These are phyloP conservation scores for Paramecium biaurelia DNA, from an alignment of 73 alveolate species.

Conservation along the genomic window DNA sequence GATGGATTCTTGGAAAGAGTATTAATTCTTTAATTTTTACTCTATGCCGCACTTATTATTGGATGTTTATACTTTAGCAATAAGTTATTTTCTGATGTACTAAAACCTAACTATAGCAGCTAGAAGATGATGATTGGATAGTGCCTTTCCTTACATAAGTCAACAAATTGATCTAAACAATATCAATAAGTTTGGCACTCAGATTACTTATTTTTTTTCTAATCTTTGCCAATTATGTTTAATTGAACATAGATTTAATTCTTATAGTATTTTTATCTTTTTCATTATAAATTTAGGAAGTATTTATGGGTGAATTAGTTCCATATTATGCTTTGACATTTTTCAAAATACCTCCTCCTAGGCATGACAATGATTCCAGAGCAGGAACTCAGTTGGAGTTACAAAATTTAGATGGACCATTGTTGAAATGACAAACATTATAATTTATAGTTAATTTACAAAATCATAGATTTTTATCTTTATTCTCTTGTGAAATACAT, in stretches of 20 bases:
- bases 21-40: neutral
- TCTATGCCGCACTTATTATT: neutral
- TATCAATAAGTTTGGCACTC: neutral
- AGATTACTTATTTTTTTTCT: neutral
- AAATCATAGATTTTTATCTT: neutral
- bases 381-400: neutral
- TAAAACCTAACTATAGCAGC: neutral
- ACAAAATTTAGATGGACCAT: neutral
- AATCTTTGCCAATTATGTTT: neutral
- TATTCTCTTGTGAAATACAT: neutral
- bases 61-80: slow-evolving; percentile 41
- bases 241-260: neutral
- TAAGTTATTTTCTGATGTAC: slow-evolving; percentile 23
- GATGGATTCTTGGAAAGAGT: neutral
- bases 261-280: neutral
- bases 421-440: neutral
- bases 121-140: slow-evolving; percentile 38
- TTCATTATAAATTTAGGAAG: neutral
- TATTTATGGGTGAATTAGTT: slow-evolving; percentile 26
- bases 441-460: neutral
- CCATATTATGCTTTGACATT: slow-evolving; percentile 21
- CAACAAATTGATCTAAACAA: neutral
- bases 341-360: slow-evolving; percentile 15
- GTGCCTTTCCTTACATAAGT: slow-evolving; percentile 8
- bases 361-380: slow-evolving; percentile 20